A percentile compares a stretch with the other conserved stretches of the same genome.
Conservation (phyloP, 192 early-diverging fungal genomes). For the Lobosporangium transversale region DNA sequence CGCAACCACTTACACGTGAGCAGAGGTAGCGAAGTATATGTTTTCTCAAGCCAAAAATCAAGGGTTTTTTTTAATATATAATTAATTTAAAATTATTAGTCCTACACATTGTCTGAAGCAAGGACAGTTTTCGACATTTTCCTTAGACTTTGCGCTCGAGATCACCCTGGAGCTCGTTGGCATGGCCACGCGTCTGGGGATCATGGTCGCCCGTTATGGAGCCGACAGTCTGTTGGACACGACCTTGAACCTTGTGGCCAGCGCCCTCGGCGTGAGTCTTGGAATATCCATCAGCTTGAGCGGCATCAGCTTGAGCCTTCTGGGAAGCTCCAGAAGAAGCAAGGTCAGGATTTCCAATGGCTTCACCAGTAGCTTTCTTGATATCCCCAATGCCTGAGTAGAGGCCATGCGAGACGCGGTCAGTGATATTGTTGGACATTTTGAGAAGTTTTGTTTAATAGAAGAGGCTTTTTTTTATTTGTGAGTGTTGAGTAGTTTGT, state of each 20-base stretch:
- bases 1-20: too few species aligned
- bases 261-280: conserved; percentile 24
- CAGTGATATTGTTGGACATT: conserved; percentile 20
- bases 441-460: not conserved
- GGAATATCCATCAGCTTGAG: conserved; percentile 18
- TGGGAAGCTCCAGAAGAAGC: conserved; percentile 18
- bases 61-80: not conserved
- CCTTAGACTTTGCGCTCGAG: conserved; percentile 16
- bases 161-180: conserved; percentile 12
- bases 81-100: not conserved
- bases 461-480: too few species aligned
- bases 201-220: conserved; percentile 2
- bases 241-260: conserved; percentile 12
- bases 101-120: not conserved
- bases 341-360: conserved; percentile 16
- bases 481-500: too few species aligned
- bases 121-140: too few species aligned
- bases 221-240: conserved; percentile 15
- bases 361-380: conserved; percentile 21
- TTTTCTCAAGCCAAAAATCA: too few species aligned
- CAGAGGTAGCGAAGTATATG: too few species aligned
- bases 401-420: conserved; percentile 12
- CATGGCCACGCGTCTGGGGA: conserved; percentile 15
- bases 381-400: conserved; percentile 26
- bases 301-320: conserved; percentile 23